phyloP scores from a whole-genome alignment of 192 early-diverging fungal species.

The Phycomyces blakesleeanus region DNA sequence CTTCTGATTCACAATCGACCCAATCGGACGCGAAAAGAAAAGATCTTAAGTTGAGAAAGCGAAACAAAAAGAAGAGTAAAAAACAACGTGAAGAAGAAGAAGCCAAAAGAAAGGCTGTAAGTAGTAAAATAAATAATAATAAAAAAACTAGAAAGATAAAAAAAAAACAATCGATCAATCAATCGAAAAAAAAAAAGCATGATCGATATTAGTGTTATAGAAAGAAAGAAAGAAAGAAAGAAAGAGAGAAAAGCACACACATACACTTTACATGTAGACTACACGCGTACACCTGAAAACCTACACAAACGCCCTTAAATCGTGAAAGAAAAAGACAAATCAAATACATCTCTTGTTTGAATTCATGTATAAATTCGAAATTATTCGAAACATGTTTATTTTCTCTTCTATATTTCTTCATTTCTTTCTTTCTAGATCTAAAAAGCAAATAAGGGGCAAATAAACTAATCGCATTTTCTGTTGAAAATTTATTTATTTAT shows the following conservation, averaged over 20 bases:
- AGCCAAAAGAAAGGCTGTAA: slow-evolving; percentile 14
- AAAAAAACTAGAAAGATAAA: too few relatives aligned
- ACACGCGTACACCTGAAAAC: too few relatives aligned
- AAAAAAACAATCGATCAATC: too few relatives aligned
- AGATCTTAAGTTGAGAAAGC: slow-evolving; percentile 9
- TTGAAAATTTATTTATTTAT: neutral
- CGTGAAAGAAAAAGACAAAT: too few relatives aligned
- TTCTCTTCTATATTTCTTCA: too few relatives aligned
- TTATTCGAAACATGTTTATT: neutral
- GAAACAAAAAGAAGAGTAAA: slow-evolving; percentile 22
- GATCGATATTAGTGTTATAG: too few relatives aligned
- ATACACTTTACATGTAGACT: too few relatives aligned
- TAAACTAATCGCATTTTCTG: too few relatives aligned
- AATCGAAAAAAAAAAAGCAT: too few relatives aligned
- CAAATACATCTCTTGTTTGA: neutral
- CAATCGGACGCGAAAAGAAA: slow-evolving; percentile 10
- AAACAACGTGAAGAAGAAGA: slow-evolving; percentile 23
- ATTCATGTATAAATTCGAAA: neutral
- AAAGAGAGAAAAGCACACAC: neutral
- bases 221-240: slow-evolving; percentile 5
- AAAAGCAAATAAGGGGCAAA: neutral
- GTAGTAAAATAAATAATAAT: too few relatives aligned
- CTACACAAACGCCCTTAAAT: too few relatives aligned
- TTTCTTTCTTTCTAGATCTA: neutral
- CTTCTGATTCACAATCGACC: too few relatives aligned